These are phyloP conservation scores for Crepidotus variabilis DNA, from an alignment of 768 basidiomycete species.

Conservation along the genomic window DNA sequence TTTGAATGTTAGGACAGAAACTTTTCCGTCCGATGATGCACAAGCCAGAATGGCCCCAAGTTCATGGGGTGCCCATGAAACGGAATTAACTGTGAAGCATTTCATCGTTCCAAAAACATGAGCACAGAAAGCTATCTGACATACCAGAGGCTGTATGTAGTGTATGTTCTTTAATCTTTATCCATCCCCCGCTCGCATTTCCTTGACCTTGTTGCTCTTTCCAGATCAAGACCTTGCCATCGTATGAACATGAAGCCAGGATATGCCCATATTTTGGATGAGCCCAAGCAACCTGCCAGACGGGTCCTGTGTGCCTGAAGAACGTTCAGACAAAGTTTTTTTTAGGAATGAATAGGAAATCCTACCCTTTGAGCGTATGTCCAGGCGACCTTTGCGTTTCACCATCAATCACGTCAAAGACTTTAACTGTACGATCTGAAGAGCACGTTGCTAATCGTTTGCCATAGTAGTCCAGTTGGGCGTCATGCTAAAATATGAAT, in stretches of 20 bases:
- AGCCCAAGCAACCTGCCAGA: conserved; percentile 98
- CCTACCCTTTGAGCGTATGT: conserved; percentile 79
- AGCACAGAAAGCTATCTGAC: neutral
- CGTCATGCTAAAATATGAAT: conserved; percentile 73
- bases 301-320: conserved; percentile 90
- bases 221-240: conserved; percentile 98
- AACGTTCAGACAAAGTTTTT: neutral
- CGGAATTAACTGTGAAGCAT: conserved; percentile 75
- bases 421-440: conserved; percentile 90
- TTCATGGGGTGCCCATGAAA: conserved; percentile 99
- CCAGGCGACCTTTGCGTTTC: conserved; percentile 66
- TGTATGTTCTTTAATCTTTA: conserved; percentile 93
- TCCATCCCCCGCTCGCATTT: conserved; percentile 65
- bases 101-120: neutral
- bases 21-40: conserved; percentile 94
- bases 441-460: conserved; percentile 96
- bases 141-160: conserved; percentile 90
- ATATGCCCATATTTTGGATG: conserved; percentile 97
- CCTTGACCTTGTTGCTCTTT: conserved; percentile 76
- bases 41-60: conserved; percentile 95
- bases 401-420: conserved; percentile 92
- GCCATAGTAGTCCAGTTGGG: conserved; percentile 97
- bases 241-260: conserved; percentile 97
- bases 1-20: conserved; percentile 96
- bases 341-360: conserved; percentile 1